Base-by-base conservation (phyloP, 495 filamentous ascomycete species). In the Xylaria flabelliformis region DNA sequence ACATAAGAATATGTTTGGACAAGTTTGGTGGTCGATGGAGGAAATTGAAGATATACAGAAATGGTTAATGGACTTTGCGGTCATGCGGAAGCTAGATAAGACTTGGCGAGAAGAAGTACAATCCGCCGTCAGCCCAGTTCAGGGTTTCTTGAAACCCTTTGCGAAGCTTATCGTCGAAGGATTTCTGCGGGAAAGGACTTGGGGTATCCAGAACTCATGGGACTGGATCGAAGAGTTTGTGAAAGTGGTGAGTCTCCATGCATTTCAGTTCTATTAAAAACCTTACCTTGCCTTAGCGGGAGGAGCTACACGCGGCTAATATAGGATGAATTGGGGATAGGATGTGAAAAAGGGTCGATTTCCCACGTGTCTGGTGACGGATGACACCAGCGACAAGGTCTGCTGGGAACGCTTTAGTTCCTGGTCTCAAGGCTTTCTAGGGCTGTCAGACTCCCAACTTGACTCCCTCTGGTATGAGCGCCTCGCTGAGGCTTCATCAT, bases 81-180 rank as follows among this genome's bases (percentile, higher is more conserved):
- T 69, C 10, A 44, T 62, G 15, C 26, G 67, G 17, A 61, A 55
- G 67, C 51, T 69, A 10, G 67, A 69, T 26, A 69, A 69, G 42
- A 69, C 41, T 10, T 69, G 67, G 67, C 53, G 53, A 5, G 34
- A 69, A 15, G 41, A 61, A 55, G 67, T 69, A 6, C 67, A 42
- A 17, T 8, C n/a, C 12, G 48, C 67, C 29, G 8, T 21, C 26
- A 69, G 51, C 9, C 53, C 53, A 46, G 44, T 39, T 15, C 34
- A 19, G 15, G 67, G 67, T 10, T 69, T 56, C 19, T 44, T 69
- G 36, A 55, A 41, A n/a, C 21, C 61, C 4, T 29, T 61, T 17
- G 67, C 19, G 34, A 59, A 62, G n/a, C 4, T 69, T 8, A 24
- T 64, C 32, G 34, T 48, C 10, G 19, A 58, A 5, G 44, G 24